A percentile compares a stretch with the other conserved stretches of the same genome.
These are phyloP conservation scores for Penicillium hordei DNA, from an alignment of 2,329 filamentous ascomycete species.

Conservation along the genomic window DNA sequence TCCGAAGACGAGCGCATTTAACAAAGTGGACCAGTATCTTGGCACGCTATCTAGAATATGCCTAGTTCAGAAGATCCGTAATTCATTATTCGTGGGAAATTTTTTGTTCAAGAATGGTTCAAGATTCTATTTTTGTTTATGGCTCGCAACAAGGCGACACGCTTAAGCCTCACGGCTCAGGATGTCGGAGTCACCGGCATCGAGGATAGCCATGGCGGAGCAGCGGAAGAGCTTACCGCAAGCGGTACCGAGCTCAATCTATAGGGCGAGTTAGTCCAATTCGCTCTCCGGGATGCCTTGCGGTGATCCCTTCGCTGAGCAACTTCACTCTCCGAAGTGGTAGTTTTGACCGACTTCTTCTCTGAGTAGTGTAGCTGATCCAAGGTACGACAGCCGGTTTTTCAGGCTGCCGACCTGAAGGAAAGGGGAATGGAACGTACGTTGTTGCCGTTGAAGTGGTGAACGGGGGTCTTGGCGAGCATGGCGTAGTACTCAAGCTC, in stretches of 20 bases:
- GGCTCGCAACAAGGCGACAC: constrained; percentile 13
- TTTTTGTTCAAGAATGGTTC: constrained; percentile 12
- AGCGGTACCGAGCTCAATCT: constrained; percentile 98
- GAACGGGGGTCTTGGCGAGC: constrained; percentile 90
- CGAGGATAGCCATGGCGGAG: constrained; percentile 94
- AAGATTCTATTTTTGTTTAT: constrained; percentile 11
- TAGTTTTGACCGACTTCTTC: constrained; percentile 23
- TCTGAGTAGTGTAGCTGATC: constrained; percentile 29
- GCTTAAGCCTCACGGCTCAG: constrained; percentile 47
- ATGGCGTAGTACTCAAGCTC: constrained; percentile 96
- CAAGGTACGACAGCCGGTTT: constrained; percentile 19
- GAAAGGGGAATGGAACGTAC: constrained; percentile 62
- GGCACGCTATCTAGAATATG: background rate
- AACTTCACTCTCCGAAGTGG: constrained; percentile 33
- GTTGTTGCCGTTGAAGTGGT: constrained; percentile 99
- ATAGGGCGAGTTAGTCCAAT: constrained; percentile 34
- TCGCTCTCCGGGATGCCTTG: constrained; percentile 27
- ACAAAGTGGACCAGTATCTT: background rate
- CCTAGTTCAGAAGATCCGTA: background rate
- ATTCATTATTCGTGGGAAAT: background rate
- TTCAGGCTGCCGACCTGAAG: constrained; percentile 16
- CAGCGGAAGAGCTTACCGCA: constrained; percentile 99
- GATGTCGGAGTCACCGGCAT: constrained; percentile 98
- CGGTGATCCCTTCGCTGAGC: constrained; percentile 29
- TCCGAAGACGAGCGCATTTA: background rate